Evolutionary conservation across 2,329 filamentous ascomycete genomes (phyloP), one percentile per base, ranked within the genome.

Genomic region (Colletotrichum eremochloae): DNA sequence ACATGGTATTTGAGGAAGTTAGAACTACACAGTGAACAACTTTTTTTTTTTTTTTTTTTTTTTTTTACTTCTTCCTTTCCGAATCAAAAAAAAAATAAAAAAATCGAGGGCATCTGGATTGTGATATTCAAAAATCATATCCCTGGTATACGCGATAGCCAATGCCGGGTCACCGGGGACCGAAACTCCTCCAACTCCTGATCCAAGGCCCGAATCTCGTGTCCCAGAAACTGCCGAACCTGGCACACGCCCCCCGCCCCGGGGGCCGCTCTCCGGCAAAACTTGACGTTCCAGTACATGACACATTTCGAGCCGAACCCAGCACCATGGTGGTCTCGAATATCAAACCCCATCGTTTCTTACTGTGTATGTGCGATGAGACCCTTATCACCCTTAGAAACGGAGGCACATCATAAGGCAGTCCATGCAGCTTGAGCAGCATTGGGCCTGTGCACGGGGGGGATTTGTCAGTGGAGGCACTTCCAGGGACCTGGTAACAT

Each of bases 391-490:
- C n/a, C 9, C 20, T 46, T 18, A 64, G 29, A 44, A 64, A 12
- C 62, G 62, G 24, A 24, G 5, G 50, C 62, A 64, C 62, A 56
- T 56, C 62, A 64, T 56, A 12, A 64, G 2, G 62, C 62, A 64
- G 20, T 64, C 62, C 48, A 64, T 53, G 50, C 62, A 64, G 50
- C 62, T 64, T 6, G 62, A 64, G 40, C 29, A 64, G 50, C 48
- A 64, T n/a, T 64, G 62, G 12, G 62, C 62, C 62, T 64, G 50
- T 46, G 31, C 15, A 11, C 12, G 5, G 29, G 14, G 20, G 1
- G 3, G 1, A 18, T 12, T 63, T 24, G 50, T 64, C 38, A 64
- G 50, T 29, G 38, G 24, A 36, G 5, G 36, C 33, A 18, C n/a
- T 40, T 63, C 18, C 46, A 64, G 29, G 18, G 42, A 33, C 18